Percentiles rank a stretch among this genome's conserved stretches.
Conservation (phyloP, 2,329 filamentous ascomycete genomes). For the Fusarium chuoi region DNA sequence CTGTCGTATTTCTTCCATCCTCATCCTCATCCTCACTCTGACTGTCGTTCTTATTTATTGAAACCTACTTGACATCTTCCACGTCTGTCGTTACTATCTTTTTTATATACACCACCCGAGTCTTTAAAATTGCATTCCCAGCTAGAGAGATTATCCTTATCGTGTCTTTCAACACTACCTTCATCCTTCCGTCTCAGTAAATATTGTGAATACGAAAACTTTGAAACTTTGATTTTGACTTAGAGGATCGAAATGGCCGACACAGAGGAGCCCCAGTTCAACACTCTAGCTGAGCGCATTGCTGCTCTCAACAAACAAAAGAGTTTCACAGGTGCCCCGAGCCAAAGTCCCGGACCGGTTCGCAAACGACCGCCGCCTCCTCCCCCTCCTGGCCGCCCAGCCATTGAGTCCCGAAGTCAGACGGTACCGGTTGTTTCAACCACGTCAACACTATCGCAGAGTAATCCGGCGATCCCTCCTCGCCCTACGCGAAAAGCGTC, state of each 20-base stretch:
- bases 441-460: constrained; percentile 33
- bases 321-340: constrained; percentile 60
- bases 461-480: constrained; percentile 33
- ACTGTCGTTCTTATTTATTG: constrained; percentile 7
- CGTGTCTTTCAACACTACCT: not conserved
- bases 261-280: constrained; percentile 70
- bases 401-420: constrained; percentile 50
- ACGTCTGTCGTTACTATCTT: constrained; percentile 17
- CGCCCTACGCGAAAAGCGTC: constrained; percentile 33
- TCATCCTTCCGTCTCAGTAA: not conserved
- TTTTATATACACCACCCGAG: not conserved
- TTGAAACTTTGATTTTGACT: not conserved
- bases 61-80: not conserved
- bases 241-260: constrained; percentile 62
- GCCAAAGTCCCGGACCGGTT: constrained; percentile 52
- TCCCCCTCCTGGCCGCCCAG: constrained; percentile 55
- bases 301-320: constrained; percentile 71
- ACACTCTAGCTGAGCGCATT: constrained; percentile 69
- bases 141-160: not conserved
- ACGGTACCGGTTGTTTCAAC: constrained; percentile 51
- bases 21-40: not conserved
- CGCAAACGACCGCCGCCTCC: constrained; percentile 54
- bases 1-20: not conserved
- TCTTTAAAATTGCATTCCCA: not conserved
- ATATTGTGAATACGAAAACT: not conserved